Evolutionary conservation across 306 rosid genomes (phyloP).

Genomic region (Corylus heterophylla): DNA sequence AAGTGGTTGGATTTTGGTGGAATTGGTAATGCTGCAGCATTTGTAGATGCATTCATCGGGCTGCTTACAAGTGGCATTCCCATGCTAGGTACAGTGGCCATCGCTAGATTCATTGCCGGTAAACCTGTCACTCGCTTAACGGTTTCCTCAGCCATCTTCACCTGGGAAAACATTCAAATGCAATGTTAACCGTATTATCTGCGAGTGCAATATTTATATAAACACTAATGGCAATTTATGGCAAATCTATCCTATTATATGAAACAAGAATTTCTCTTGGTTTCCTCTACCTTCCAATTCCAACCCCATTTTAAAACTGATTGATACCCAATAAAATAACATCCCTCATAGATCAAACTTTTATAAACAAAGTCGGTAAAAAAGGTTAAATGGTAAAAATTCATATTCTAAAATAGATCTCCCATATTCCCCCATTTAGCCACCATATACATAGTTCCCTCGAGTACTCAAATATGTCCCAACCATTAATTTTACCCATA

Average conservation of each 20-base stretch:
- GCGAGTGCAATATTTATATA: not conserved
- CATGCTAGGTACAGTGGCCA: conserved; percentile 36
- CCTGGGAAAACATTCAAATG: conserved; percentile 34
- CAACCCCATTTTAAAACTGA: not conserved
- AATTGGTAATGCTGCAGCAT: conserved; percentile 28
- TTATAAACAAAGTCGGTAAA: no score
- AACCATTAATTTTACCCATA: not conserved
- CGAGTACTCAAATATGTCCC: not conserved
- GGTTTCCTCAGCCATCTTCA: conserved; percentile 62
- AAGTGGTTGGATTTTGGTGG: conserved; percentile 42
- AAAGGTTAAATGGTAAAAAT: not conserved
- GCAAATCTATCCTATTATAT: no score
- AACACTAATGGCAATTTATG: no score
- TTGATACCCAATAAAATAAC: not conserved
- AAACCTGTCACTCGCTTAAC: conserved; percentile 55
- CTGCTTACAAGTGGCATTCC: conserved; percentile 23
- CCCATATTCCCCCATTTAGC: not conserved
- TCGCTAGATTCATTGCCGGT: conserved; percentile 46
- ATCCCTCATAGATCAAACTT: not conserved
- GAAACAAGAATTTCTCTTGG: not conserved
- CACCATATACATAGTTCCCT: no score
- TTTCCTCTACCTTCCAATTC: not conserved
- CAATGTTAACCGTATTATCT: not conserved
- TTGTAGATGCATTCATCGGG: conserved; percentile 26
- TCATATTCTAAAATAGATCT: not conserved